phyloP scores from a whole-genome alignment of 805 yeast species.

The Metschnikowia kunwiensis region DNA sequence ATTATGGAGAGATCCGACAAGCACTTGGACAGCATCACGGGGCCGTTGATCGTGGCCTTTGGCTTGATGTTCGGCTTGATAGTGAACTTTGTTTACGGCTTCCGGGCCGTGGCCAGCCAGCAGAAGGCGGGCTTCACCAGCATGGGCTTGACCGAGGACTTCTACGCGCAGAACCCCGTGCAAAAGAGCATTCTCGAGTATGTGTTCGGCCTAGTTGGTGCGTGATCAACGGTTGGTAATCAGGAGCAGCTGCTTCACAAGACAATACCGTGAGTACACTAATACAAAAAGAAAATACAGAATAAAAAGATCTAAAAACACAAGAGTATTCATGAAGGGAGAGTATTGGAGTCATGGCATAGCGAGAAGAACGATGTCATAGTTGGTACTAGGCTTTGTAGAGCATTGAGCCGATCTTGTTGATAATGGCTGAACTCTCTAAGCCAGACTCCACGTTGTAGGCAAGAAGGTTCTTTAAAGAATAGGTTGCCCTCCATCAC shows the following conservation, averaged over 20 bases:
- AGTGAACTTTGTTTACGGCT: slow-evolving; percentile 70
- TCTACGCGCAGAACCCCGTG: slow-evolving; percentile 29
- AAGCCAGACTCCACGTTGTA: too few species aligned
- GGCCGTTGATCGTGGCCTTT: slow-evolving; percentile 76
- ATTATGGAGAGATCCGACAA: slow-evolving; percentile 80
- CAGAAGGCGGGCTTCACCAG: slow-evolving; percentile 16
- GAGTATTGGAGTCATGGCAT: too few species aligned
- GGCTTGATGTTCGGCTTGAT: slow-evolving; percentile 65
- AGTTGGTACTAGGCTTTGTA: too few species aligned
- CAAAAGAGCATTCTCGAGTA: slow-evolving; percentile 37
- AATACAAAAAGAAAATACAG: too few species aligned
- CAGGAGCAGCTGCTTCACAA: too few species aligned
- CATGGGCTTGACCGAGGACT: slow-evolving; percentile 27
- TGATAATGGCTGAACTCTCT: too few species aligned
- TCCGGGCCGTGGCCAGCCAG: slow-evolving; percentile 26
- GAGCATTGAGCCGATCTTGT: too few species aligned
- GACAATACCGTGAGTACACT: too few species aligned
- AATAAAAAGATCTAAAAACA: background rate
- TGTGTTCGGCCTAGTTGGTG: slow-evolving; percentile 28
- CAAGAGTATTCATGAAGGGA: too few species aligned
- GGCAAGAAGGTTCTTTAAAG: too few species aligned
- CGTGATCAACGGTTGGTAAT: slow-evolving; percentile 2
- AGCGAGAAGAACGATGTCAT: too few species aligned
- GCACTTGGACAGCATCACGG: slow-evolving; percentile 86
- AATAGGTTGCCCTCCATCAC: too few species aligned